Evolutionary conservation across 2,329 filamentous ascomycete genomes (phyloP).

Genomic region (Fonsecaea monophora): DNA sequence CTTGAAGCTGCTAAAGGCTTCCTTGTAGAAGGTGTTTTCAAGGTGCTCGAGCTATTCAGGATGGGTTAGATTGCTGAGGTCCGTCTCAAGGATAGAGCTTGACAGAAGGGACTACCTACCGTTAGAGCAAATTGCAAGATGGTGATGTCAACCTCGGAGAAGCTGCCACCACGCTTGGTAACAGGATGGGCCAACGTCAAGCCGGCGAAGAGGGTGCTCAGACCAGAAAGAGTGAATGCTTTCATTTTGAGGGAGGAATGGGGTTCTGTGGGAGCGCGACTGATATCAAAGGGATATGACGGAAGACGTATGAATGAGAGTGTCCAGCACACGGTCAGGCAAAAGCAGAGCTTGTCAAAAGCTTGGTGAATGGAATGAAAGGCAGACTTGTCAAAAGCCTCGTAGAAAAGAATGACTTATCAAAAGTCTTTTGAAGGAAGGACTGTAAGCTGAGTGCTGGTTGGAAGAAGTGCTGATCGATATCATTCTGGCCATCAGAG

Average conservation of each 20-base stretch:
- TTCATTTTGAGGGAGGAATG: conserved; percentile 32
- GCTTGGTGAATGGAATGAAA: conserved; percentile 30
- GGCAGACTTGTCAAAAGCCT: conserved; percentile 37
- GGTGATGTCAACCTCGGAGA: conserved; percentile 60
- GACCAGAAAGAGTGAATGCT: conserved; percentile 30
- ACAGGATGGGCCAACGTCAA: conserved; percentile 36
- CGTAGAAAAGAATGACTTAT: conserved; percentile 35
- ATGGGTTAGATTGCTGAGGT: conserved; percentile 3
- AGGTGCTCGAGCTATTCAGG: conserved; percentile 67
- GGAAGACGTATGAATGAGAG: conserved; percentile 28
- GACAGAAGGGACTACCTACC: conserved; percentile 14
- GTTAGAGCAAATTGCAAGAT: conserved; percentile 60
- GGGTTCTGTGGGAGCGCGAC: background rate
- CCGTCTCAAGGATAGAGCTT: background rate
- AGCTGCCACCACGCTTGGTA: conserved; percentile 15
- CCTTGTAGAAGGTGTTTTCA: conserved; percentile 73
- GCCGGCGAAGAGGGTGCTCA: conserved; percentile 32
- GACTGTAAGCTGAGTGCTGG: conserved; percentile 26
- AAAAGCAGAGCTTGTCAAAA: conserved; percentile 34
- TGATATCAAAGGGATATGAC: conserved; percentile 2
- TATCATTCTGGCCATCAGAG: background rate
- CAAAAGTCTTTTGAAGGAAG: conserved; percentile 32
- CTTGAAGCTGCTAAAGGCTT: conserved; percentile 72
- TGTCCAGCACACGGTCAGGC: conserved; percentile 34
- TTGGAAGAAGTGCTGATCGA: conserved; percentile 18